Base-by-base conservation (phyloP, 495 filamentous ascomycete genomes). In the Penicillium steckii region DNA sequence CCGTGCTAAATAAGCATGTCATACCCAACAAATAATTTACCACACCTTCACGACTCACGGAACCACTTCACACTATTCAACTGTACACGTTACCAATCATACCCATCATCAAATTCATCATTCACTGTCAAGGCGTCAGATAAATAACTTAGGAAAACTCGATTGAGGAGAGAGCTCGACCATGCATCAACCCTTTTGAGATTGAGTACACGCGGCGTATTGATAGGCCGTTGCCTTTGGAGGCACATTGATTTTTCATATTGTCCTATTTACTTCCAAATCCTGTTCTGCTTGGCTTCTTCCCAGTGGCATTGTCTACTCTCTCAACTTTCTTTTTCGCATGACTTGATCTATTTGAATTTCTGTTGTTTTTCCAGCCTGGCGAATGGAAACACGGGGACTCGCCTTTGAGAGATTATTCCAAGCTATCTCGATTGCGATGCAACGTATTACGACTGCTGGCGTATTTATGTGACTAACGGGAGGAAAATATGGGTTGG, bases 1-100 rank as follows among this genome's bases (percentile, higher is more conserved):
- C 23, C 80, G 78, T 53, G 71, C 57, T 22, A 68, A 68, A n/a
- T 68, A 69, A 53, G 15, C 29, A 13, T n/a, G n/a, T n/a, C n/a
- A n/a, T n/a, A n/a, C n/a, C 15, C 24, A 8, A 13, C n/a, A 38
- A 42, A 41, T 15, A 21, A 33, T 38, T 21, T 12, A 30, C 23
- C 4, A 9, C 26, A 21, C 37, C 27, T 51, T 66, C 49, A 66
- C 55, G 63, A 66, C 42, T 64, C 53, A 64, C 38, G 63, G 53
- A 60, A 30, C 48, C 50, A 32, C 45, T 41, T 32, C 35, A 52
- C 44, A 23, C 41, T n/a, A 56, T 41, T 57, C 43, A 58, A 43
- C 30, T 60, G 55, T 56, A 56, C 55, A 53, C 53, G 46, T 53
- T 56, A 35, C 25, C 56, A 53, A 45, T 55, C 60, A 66, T 66